A percentile compares a stretch with the other conserved stretches of the same genome.
Conservation (phyloP, 2,329 filamentous ascomycete genomes). For the Paramyrothecium sp. region DNA sequence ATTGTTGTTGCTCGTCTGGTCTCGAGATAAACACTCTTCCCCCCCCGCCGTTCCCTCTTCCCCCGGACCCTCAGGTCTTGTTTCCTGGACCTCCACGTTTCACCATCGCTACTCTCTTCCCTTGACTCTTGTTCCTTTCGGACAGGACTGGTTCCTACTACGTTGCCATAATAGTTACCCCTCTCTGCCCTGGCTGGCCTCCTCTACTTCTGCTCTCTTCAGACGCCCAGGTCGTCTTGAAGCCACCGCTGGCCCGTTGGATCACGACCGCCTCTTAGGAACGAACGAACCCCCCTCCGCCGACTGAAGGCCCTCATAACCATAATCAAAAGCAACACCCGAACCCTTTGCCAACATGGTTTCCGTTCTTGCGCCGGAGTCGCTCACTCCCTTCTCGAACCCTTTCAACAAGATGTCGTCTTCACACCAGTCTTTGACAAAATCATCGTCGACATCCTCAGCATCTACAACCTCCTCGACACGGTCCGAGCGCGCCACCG, state of each 20-base stretch:
- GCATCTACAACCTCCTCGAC: slow-evolving; percentile 7
- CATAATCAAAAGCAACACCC: neutral
- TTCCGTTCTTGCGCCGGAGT: neutral
- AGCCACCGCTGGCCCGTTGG: neutral
- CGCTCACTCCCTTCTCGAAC: neutral
- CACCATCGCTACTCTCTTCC: neutral
- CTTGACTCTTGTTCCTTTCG: neutral
- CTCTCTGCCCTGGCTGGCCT: too few relatives aligned
- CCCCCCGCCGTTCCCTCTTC: neutral
- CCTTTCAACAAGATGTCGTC: slow-evolving; percentile 18
- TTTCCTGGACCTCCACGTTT: neutral
- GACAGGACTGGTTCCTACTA: neutral
- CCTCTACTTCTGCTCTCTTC: too few relatives aligned
- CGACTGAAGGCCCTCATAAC: neutral
- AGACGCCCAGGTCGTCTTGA: neutral
- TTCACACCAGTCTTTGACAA: neutral
- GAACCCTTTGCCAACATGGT: neutral
- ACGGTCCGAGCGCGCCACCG: slow-evolving; percentile 19
- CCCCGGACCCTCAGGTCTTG: neutral
- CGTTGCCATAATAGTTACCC: neutral
- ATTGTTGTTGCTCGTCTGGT: neutral
- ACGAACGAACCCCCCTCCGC: neutral
- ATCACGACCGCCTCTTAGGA: neutral
- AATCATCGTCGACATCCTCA: neutral
- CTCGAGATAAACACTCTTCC: neutral